phyloP scores from a whole-genome alignment of 2,329 filamentous ascomycete genomes.

The Ophiostoma ulmi region DNA sequence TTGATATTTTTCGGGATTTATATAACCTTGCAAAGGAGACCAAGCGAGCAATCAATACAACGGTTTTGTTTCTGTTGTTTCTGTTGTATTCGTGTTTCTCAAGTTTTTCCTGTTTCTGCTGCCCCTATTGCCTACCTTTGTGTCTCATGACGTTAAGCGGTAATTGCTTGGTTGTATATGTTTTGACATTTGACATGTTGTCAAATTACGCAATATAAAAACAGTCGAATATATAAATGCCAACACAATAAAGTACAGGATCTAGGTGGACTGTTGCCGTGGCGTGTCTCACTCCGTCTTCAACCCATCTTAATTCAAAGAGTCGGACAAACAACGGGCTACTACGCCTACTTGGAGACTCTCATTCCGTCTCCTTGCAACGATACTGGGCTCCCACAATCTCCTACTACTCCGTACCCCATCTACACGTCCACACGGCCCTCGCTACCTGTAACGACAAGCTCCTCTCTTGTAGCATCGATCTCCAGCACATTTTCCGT shows the following conservation, averaged over 20 bases:
- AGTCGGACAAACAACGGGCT: background rate
- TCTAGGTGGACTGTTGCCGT: background rate
- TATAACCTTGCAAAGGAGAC: background rate
- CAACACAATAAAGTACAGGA: background rate
- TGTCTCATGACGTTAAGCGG: background rate
- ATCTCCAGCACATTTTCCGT: background rate
- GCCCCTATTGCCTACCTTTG: background rate
- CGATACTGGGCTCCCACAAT: background rate
- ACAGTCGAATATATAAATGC: background rate
- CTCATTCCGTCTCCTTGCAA: background rate
- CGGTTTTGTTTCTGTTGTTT: background rate
- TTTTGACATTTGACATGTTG: background rate
- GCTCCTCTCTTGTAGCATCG: constrained; percentile 3
- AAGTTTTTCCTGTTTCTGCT: background rate
- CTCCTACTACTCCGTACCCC: background rate
- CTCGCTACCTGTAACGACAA: background rate
- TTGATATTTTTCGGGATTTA: background rate
- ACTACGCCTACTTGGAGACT: background rate
- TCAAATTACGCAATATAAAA: background rate
- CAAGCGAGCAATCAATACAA: background rate
- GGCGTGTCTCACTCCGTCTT: constrained; percentile 2
- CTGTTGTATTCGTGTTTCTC: background rate
- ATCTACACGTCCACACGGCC: background rate
- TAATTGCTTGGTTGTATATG: background rate
- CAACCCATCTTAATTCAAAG: background rate